phyloP scores from a whole-genome alignment of 2,329 filamentous ascomycete species.

The Ophiostoma fasciatum region DNA sequence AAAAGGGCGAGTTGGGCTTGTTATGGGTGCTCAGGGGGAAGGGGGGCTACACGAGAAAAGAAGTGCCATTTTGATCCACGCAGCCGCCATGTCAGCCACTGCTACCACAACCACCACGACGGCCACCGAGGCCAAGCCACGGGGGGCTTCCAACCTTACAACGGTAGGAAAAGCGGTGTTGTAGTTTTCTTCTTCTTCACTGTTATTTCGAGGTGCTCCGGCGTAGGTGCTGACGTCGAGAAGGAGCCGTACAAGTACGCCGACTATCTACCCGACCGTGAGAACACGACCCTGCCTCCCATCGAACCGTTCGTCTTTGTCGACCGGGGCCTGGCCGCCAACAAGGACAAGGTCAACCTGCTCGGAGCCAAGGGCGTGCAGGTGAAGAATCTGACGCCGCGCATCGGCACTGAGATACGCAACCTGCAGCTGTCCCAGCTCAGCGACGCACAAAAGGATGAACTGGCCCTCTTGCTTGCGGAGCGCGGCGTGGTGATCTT shows the following conservation, averaged over 20 bases:
- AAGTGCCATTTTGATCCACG: no score
- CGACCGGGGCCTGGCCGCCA: conserved; percentile 18
- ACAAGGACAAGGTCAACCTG: conserved; percentile 18
- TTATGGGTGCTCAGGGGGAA: no score
- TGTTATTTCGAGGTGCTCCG: no score
- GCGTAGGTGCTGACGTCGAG: no score
- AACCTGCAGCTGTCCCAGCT: conserved; percentile 25
- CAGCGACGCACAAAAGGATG: conserved; percentile 24
- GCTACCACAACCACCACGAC: no score
- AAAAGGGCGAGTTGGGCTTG: no score
- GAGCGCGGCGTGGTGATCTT: conserved; percentile 25
- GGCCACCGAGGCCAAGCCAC: no score
- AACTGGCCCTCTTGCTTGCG: conserved; percentile 26
- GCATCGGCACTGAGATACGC: conserved; percentile 26
- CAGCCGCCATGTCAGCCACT: no score
- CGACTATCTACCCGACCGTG: conserved; percentile 20
- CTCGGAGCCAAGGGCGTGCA: conserved; percentile 12
- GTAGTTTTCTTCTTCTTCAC: no score
- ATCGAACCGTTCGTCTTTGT: conserved; percentile 18
- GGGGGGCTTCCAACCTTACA: no score
- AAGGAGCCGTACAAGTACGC: conserved; percentile 17
- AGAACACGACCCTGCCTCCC: conserved; percentile 16
- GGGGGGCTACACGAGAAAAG: no score
- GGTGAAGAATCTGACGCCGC: conserved; percentile 17
- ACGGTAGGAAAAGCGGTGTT: no score